phyloP scores from a whole-genome alignment of 805 yeast genomes.

The Jamesozyma lodderae region DNA sequence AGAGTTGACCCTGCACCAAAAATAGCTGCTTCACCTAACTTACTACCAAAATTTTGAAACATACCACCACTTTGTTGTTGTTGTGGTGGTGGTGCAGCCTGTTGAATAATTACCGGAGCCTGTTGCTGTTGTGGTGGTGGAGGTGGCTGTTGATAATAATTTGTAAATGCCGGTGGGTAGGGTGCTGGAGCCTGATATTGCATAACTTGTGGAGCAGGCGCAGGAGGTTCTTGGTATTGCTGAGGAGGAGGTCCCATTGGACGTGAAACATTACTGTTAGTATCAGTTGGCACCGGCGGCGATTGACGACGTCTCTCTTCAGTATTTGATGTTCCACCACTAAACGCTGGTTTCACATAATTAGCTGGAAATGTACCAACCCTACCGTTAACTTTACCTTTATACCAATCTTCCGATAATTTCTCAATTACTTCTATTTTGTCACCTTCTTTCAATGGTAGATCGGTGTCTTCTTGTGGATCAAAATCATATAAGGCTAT shows the following conservation, averaged over 20 bases:
- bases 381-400: slow-evolving; percentile 50
- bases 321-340: slow-evolving; percentile 7
- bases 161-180: slow-evolving; percentile 9
- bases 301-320: not conserved
- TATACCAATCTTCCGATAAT: slow-evolving; percentile 85
- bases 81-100: slow-evolving; percentile 22
- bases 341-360: slow-evolving; percentile 46
- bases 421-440: slow-evolving; percentile 61
- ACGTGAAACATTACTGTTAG: not conserved
- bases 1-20: slow-evolving; percentile 96
- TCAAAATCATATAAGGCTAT: slow-evolving; percentile 69
- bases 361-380: slow-evolving; percentile 86
- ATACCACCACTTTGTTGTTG: slow-evolving; percentile 20
- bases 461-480: slow-evolving; percentile 69
- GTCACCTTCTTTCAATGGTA: slow-evolving; percentile 57
- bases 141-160: slow-evolving; percentile 17
- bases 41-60: slow-evolving; percentile 60
- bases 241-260: slow-evolving; percentile 13
- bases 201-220: not conserved
- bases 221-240: slow-evolving; percentile 4
- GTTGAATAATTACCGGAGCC: slow-evolving; percentile 16
- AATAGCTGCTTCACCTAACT: slow-evolving; percentile 84
- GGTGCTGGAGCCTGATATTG: not conserved
- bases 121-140: slow-evolving; percentile 32
- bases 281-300: not conserved